These are phyloP conservation scores for Podospora sp. DNA, from an alignment of 495 filamentous ascomycete genomes.

Conservation along the genomic window DNA sequence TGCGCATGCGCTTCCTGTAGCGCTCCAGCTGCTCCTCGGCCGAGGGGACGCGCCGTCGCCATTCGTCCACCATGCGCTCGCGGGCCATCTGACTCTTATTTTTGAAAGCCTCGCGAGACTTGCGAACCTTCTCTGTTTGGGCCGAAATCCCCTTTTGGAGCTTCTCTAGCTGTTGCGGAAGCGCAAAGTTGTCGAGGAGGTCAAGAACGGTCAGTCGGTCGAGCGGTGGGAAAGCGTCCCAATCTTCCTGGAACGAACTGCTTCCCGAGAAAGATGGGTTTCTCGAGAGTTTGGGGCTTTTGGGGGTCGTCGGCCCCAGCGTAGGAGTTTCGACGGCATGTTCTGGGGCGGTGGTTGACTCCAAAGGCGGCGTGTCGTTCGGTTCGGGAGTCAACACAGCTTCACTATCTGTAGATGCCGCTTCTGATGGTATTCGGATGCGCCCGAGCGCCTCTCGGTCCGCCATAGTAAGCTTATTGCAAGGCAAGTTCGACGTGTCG, in stretches of 20 bases:
- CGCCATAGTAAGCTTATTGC: slow-evolving; percentile 41
- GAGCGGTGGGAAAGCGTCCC: slow-evolving; percentile 82
- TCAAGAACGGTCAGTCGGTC: slow-evolving; percentile 92
- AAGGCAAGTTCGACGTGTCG: neutral
- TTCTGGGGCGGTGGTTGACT: slow-evolving; percentile 42
- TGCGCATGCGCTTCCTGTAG: slow-evolving; percentile 83
- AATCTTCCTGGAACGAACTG: slow-evolving; percentile 83
- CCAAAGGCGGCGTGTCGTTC: slow-evolving; percentile 41
- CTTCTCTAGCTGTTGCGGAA: slow-evolving; percentile 86
- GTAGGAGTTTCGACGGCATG: slow-evolving; percentile 48
- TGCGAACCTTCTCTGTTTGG: slow-evolving; percentile 83
- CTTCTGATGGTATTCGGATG: slow-evolving; percentile 41
- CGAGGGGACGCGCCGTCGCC: slow-evolving; percentile 76
- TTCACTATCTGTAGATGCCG: slow-evolving; percentile 48
- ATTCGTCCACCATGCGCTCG: slow-evolving; percentile 84
- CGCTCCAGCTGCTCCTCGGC: slow-evolving; percentile 91
- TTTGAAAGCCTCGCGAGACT: slow-evolving; percentile 74
- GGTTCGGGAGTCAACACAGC: slow-evolving; percentile 45
- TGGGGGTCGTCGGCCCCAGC: slow-evolving; percentile 45
- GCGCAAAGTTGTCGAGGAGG: slow-evolving; percentile 87
- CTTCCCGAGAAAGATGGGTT: slow-evolving; percentile 75
- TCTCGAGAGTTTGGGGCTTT: slow-evolving; percentile 64
- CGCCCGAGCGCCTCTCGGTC: slow-evolving; percentile 43
- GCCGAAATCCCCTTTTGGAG: slow-evolving; percentile 74
- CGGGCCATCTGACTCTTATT: slow-evolving; percentile 49